Conservation (phyloP, 164 flowering plant species). For the Tetrastigma voinierianum region DNA sequence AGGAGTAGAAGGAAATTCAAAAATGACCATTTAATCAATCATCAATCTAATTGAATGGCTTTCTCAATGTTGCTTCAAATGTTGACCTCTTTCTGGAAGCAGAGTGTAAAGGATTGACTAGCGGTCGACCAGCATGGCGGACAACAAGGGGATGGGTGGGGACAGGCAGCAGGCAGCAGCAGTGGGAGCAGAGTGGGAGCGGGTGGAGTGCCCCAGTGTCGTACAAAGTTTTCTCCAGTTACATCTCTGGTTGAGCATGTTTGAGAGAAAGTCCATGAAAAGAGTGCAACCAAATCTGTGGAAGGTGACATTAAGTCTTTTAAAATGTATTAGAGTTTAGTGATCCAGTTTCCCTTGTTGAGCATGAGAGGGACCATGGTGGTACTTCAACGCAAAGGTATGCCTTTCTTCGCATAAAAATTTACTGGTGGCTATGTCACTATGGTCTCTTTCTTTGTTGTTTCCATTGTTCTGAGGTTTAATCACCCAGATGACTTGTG, state of each 20-base stretch:
- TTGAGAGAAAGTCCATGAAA: constrained; percentile 72
- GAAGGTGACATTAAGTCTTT: constrained; percentile 68
- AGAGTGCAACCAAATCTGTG: constrained; percentile 33
- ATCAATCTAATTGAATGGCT: constrained; percentile 58
- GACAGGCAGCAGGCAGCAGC: constrained; percentile 32
- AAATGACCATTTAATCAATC: constrained; percentile 28
- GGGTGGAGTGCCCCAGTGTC: constrained; percentile 68
- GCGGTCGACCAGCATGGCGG: constrained; percentile 57
- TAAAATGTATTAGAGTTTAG: constrained; percentile 84
- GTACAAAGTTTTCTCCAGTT: constrained; percentile 57
- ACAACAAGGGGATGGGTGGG: constrained; percentile 40
- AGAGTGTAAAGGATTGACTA: constrained; percentile 67
- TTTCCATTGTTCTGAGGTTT: constrained; percentile 1
- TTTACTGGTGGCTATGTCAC: not conserved
- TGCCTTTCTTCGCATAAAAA: not conserved
- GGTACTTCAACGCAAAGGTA: constrained; percentile 49
- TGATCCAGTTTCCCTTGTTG: constrained; percentile 84
- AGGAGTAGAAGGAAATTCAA: constrained; percentile 47
- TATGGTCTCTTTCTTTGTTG: not conserved
- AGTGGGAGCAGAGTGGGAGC: constrained; percentile 22
- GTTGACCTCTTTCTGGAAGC: constrained; percentile 76
- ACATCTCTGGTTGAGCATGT: constrained; percentile 70
- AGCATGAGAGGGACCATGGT: constrained; percentile 86
- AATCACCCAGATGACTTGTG: not conserved
- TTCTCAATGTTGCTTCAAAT: constrained; percentile 72